These are phyloP conservation scores for Gossypium bickii DNA, from an alignment of 345 rosid species.

Conservation along the genomic window DNA sequence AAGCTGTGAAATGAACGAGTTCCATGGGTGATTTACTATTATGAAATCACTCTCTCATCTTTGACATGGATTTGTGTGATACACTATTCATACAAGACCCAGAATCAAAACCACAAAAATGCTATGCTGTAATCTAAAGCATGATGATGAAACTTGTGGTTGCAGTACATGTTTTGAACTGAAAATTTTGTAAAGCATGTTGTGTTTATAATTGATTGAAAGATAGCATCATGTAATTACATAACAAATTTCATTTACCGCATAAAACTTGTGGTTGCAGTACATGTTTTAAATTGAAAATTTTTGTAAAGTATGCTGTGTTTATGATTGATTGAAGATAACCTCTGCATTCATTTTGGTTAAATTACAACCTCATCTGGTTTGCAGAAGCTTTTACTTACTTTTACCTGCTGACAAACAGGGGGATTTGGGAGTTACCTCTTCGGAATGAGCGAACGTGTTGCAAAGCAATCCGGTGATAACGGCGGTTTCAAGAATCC, in stretches of 20 bases:
- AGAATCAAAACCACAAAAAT: too few species aligned
- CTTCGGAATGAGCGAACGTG: constrained; percentile 59
- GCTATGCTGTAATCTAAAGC: too few species aligned
- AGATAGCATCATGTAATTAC: background rate
- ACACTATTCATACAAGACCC: background rate
- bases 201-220: background rate
- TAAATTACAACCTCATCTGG: background rate
- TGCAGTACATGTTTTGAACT: background rate
- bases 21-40: background rate
- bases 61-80: background rate
- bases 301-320: background rate
- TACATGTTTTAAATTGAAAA: background rate
- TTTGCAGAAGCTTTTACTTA: background rate
- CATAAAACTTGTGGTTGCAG: too few species aligned
- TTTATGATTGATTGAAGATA: background rate
- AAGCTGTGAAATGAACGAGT: background rate
- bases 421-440: constrained; percentile 80
- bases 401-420: constrained; percentile 15
- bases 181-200: background rate
- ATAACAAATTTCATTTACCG: too few species aligned
- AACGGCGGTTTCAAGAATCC: constrained; percentile 9
- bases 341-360: background rate
- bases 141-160: too few species aligned
- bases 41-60: background rate
- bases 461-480: constrained; percentile 46